phyloP scores from a whole-genome alignment of 345 rosid species.

The Eucalyptus polyanthemos region DNA sequence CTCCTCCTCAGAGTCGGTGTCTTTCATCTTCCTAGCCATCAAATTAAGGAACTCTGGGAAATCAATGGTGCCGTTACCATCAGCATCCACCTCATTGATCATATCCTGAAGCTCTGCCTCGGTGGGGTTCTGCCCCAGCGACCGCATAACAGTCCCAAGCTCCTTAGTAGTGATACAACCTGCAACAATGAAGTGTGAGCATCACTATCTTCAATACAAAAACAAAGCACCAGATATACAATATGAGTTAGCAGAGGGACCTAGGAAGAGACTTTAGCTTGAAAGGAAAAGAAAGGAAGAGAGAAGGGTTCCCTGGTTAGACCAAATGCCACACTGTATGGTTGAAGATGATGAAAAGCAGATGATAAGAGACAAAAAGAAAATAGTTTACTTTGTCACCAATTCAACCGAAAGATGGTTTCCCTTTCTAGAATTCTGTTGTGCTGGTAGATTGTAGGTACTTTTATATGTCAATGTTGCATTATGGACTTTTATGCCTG shows the following conservation, averaged over 20 bases:
- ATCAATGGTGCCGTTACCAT: conserved; percentile 39
- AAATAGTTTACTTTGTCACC: not conserved
- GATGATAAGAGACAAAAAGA: not conserved
- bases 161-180: conserved; percentile 43
- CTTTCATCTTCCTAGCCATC: conserved; percentile 43
- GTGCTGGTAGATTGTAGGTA: not conserved
- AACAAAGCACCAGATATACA: not conserved
- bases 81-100: conserved; percentile 41
- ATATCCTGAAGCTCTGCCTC: conserved; percentile 43
- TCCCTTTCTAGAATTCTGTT: not conserved
- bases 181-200: not conserved
- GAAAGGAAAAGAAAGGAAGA: not conserved
- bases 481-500: not conserved
- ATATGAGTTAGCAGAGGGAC: not conserved
- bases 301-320: not conserved
- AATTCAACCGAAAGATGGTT: not conserved
- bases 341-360: not conserved
- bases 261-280: not conserved
- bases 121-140: conserved; percentile 34
- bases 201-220: not conserved
- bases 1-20: conserved; percentile 40
- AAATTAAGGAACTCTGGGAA: conserved; percentile 36
- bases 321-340: not conserved
- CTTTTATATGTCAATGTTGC: not conserved
- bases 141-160: conserved; percentile 38